These are phyloP conservation scores for Fremontodendron californicum DNA, from an alignment of 345 rosid species.

Conservation along the genomic window DNA sequence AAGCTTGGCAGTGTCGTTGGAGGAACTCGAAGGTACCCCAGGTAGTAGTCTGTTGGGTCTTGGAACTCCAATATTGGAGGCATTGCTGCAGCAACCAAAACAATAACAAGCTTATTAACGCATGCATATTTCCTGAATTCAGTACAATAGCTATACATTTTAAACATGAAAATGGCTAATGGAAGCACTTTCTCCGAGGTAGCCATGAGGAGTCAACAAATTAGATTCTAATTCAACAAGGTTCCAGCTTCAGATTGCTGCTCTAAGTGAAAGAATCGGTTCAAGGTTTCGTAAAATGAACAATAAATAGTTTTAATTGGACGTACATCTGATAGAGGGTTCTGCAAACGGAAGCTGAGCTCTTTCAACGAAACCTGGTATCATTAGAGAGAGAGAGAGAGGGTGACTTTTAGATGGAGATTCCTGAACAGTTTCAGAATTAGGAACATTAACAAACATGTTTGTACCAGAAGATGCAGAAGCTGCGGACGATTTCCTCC, in stretches of 20 bases:
- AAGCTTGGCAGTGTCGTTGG: slow-evolving; percentile 59
- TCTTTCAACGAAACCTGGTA: slow-evolving; percentile 52
- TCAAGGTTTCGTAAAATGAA: background rate
- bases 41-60: slow-evolving; percentile 79
- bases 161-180: background rate
- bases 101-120: background rate
- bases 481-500: slow-evolving; percentile 50
- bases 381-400: background rate
- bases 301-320: background rate
- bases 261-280: no score
- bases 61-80: slow-evolving; percentile 68
- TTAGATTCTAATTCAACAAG: background rate
- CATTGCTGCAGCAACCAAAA: slow-evolving; percentile 40
- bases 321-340: slow-evolving; percentile 55
- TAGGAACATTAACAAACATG: slow-evolving; percentile 8
- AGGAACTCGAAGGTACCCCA: slow-evolving; percentile 58
- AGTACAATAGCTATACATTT: background rate
- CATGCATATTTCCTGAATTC: background rate
- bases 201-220: background rate
- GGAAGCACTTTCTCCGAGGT: background rate
- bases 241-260: background rate
- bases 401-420: slow-evolving; percentile 11
- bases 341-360: slow-evolving; percentile 56
- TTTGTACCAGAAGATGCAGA: slow-evolving; percentile 48
- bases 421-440: slow-evolving; percentile 19